A percentile compares a stretch with the other conserved stretches of the same genome.
These are phyloP conservation scores for Jatropha multifida DNA, from an alignment of 441 rosid species.

Conservation along the genomic window DNA sequence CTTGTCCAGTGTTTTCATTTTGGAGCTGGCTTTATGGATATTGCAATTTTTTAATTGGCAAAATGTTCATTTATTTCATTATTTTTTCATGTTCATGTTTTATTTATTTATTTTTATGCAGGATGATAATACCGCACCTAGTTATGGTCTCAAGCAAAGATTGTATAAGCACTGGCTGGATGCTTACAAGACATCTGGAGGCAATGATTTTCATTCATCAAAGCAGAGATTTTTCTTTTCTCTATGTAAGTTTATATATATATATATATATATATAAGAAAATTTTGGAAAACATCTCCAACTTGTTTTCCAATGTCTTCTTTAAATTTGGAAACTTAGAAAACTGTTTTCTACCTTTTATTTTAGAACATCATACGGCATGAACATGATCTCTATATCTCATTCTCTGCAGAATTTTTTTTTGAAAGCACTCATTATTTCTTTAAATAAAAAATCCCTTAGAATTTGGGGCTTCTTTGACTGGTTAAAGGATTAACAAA, in stretches of 20 bases:
- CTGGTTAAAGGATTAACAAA: too few relatives aligned
- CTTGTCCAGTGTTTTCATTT: neutral
- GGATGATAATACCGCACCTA: conserved; percentile 35
- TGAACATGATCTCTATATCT: too few relatives aligned
- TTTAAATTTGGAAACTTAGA: too few relatives aligned
- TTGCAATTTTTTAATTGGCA: neutral
- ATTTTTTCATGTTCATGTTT: neutral
- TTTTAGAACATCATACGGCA: too few relatives aligned
- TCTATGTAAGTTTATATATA: conserved; percentile 55
- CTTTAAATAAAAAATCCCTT: too few relatives aligned
- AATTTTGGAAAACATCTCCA: too few relatives aligned
- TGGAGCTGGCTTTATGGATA: neutral
- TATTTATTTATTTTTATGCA: conserved; percentile 26
- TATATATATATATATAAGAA: conserved; percentile 5
- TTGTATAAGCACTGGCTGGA: conserved; percentile 82
- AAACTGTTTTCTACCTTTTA: too few relatives aligned
- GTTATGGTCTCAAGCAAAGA: conserved; percentile 62
- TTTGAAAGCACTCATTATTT: too few relatives aligned
- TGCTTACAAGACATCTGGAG: conserved; percentile 53
- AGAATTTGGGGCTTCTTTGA: too few relatives aligned
- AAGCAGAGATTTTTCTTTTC: conserved; percentile 70
- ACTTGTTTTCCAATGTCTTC: too few relatives aligned
- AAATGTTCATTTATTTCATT: neutral
- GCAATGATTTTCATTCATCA: conserved; percentile 66
- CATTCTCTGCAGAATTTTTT: too few relatives aligned